Base-by-base conservation (phyloP, 306 rosid genomes). In the Lagenaria siceraria region DNA sequence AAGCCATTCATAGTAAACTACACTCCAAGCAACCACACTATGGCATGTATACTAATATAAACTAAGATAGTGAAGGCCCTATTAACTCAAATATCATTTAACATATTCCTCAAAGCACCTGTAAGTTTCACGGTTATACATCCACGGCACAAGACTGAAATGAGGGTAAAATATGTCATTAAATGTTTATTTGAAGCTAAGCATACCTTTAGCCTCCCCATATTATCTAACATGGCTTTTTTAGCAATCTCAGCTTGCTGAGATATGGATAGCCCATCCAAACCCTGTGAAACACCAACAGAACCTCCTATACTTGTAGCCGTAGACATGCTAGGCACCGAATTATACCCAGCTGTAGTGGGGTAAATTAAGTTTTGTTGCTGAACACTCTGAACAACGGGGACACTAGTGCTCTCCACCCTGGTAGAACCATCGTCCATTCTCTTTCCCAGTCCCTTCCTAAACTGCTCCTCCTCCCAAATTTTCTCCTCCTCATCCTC, bases 401-500 rank as follows among this genome's bases (percentile, higher is more conserved):
- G 79, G 78, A 84, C 87, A 76, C 83, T 85, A 72, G 40, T 61
- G 48, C 74, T 78, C 58, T 71, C 81, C 24, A 72, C 95, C 84
- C 97, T 83, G 14, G 66, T 73, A 80, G 90, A 27, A 55, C 97
- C 94, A 78, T 95, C 93, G 81, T 92, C 98, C 89, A 87, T 85
- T 79, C 96, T 89, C 88, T 95, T 95, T 80, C 98, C 98, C 84
- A 95, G 77, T 4, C 96, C 98, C 87, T 95, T 95, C 83, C 97
- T 85, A 77, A 95, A 84, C 88, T 95, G 98, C 81, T 90, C 98
- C 43, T 90, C 96, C 80, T 95, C 98, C 98, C 98, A 95, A 84
- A 90, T 78, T 65, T 85, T 90, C 83, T 94, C 94, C 82, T 91
- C 98, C 58, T 95, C 98, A 0, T 91, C 97, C 6, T 91, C 87